Evolutionary conservation across 2,329 filamentous ascomycete genomes (phyloP).

Genomic region (Rutstroemia sp.): DNA sequence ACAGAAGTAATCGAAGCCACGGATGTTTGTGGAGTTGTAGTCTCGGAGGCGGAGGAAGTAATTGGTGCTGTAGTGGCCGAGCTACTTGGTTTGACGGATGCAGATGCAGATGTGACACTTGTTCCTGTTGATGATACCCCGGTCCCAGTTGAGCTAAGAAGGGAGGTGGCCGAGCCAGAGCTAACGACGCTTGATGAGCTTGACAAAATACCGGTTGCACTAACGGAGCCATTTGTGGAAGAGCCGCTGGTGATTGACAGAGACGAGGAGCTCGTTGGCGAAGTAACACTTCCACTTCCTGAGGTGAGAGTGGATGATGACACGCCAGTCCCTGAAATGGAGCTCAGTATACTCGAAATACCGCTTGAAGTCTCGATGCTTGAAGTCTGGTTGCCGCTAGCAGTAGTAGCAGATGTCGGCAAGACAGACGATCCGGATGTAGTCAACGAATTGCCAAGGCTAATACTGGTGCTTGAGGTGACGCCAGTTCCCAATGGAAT

Average conservation of each 20-base stretch:
- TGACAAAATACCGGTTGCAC: not conserved
- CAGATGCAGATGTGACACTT: conserved; percentile 2
- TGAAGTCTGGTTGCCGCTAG: not conserved
- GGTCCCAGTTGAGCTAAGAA: not conserved
- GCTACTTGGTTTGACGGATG: not conserved
- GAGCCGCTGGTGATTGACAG: not conserved
- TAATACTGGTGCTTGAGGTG: conserved; percentile 1
- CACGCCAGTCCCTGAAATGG: not conserved
- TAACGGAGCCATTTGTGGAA: not conserved
- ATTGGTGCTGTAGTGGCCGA: not conserved
- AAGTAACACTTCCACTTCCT: conserved; percentile 1
- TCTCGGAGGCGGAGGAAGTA: conserved; percentile 4
- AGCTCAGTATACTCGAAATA: not conserved
- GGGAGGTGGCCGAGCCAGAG: conserved; percentile 1
- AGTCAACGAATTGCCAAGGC: not conserved
- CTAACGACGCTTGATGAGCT: not conserved
- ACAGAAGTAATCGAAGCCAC: not conserved
- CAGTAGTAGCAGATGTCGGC: not conserved
- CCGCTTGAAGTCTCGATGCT: not conserved
- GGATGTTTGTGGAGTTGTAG: conserved; percentile 8
- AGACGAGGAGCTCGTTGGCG: not conserved
- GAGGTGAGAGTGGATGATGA: not conserved
- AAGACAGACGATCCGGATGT: not conserved
- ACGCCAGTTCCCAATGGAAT: not conserved
- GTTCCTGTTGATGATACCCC: conserved; percentile 2